Base-by-base conservation (phyloP, 2,329 filamentous ascomycete species). In the Dichotomopilus funicola region DNA sequence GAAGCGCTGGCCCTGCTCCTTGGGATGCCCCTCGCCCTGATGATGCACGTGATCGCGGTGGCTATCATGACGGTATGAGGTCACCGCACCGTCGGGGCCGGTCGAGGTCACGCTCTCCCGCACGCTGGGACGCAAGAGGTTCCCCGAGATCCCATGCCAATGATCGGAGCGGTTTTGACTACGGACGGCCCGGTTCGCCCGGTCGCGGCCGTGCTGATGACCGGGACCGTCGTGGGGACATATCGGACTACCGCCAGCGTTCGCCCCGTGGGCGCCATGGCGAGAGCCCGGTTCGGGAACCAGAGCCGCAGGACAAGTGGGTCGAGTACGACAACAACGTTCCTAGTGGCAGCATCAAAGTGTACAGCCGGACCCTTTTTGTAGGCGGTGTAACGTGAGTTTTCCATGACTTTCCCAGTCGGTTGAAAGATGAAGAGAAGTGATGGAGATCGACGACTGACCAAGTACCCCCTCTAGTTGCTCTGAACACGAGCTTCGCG, bases 361-460 rank as follows among this genome's bases (percentile, higher is more conserved):
- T 99, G 34, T 78, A 95, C 57, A 97, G 92, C 72, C 85, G 94
- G 65, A 99, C 94, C 11, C 80, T 99, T 10, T 99, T 99, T 69
- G 91, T 99, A 65, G 94, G 94, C 61, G 94, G 94, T 68, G 94
- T 96, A 61, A 95, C 86, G 79, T 89, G 79, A 82, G 86, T 82
- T 58, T 54, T 19, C 57, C 35, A 10, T n/a, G 19, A 3, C 19
- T 27, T 27, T 27, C 19, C 19, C 3, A 27, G 19, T 27, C 3
- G 19, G 19, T 27, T 27, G 19, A 27, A 27, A 27, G 19, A 27
- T 2, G 19, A 27, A 27, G 19, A 27, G 19, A 27, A 27, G 19
- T 27, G 19, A 27, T 27, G 19, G 19, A 27, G 19, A 27, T 27
- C 19, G 19, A 27, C 19, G 19, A 56, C 49, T 44, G 19, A 42